Evolutionary conservation across 495 filamentous ascomycete genomes (phyloP).

Genomic region (Penicillium soppii): DNA sequence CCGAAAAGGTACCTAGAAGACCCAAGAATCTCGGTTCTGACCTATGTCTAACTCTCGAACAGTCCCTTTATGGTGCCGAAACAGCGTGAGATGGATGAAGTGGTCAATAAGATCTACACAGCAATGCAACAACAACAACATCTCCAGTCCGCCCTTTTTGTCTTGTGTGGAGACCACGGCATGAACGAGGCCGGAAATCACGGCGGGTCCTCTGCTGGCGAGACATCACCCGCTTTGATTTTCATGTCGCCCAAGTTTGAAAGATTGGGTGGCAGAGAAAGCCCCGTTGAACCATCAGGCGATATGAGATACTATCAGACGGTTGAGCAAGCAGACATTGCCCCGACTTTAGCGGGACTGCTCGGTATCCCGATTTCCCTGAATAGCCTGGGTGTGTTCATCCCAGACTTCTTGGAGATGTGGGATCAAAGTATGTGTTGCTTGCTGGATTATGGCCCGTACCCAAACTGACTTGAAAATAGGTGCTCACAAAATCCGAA

Average conservation of each 20-base stretch:
- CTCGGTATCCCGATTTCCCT: constrained; percentile 86
- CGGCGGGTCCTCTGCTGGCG: constrained; percentile 85
- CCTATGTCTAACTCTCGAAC: constrained; percentile 14
- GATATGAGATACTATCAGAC: constrained; percentile 78
- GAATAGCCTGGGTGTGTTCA: constrained; percentile 89
- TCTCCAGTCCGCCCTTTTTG: constrained; percentile 74
- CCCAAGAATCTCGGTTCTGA: not conserved
- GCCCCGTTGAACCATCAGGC: constrained; percentile 35
- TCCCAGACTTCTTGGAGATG: constrained; percentile 71
- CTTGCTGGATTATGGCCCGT: not conserved
- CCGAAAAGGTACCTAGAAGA: constrained; percentile 63
- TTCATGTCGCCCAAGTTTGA: constrained; percentile 89
- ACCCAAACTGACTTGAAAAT: not conserved
- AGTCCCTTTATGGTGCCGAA: constrained; percentile 91
- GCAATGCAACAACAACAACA: constrained; percentile 69
- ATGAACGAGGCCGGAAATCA: constrained; percentile 99
- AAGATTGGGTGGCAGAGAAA: constrained; percentile 42
- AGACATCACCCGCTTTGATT: constrained; percentile 88
- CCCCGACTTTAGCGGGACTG: constrained; percentile 82
- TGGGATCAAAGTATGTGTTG: constrained; percentile 58
- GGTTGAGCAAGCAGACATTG: constrained; percentile 91
- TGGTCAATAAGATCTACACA: constrained; percentile 72
- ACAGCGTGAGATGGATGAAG: constrained; percentile 88
- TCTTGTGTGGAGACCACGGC: constrained; percentile 91
- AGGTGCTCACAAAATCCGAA: constrained; percentile 55